Evolutionary conservation across 768 basidiomycete species (phyloP), one percentile per base, ranked within the genome.

Genomic region (Dioszegia hungarica): DNA sequence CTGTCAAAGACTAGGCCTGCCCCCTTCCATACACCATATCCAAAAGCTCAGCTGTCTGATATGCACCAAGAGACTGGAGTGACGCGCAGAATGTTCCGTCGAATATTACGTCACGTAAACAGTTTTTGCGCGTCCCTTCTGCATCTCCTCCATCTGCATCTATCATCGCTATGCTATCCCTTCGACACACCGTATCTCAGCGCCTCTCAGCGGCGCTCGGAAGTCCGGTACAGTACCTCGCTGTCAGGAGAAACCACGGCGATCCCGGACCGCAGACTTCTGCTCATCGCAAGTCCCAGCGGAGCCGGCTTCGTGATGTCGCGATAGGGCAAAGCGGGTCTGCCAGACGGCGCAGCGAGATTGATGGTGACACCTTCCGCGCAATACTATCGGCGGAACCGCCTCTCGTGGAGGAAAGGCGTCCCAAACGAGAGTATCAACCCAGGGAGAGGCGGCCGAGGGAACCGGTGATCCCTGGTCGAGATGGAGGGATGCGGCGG

Each of bases 251-350:
- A 31, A 24, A 33, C 31, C 20, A 43, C 22, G 52, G 52, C 3
- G 52, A 54, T 43, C 52, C 52, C 27, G 52, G 52, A 29, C 52
- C 52, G 5, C 29, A 31, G 20, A 54, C 52, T 5, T 54, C 41
- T 1, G 52, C 52, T 3, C n/a, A 34, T 31, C 41, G 52, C 8
- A 41, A 44, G 33, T 44, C 27, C 2, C 40, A 54, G 27, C 39
- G 52, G 28, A 11, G 43, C 8, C 22, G 52, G 1, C 11, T 44
- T 9, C n/a, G 39, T 3, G 52, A 44, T 5, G 33, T 19, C 9
- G 37, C 49, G 3, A 3, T 39, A 20, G 49, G 49, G 4, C 11
- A 50, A 3, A 27, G 34, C 11, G 19, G 49, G 5, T 11, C 12
- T 8, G 49, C 24, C 36, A n/a, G n/a, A n/a, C n/a, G n/a, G n/a